Conservation (phyloP, 2,329 filamentous ascomycete genomes). For the Neonectria punicea region DNA sequence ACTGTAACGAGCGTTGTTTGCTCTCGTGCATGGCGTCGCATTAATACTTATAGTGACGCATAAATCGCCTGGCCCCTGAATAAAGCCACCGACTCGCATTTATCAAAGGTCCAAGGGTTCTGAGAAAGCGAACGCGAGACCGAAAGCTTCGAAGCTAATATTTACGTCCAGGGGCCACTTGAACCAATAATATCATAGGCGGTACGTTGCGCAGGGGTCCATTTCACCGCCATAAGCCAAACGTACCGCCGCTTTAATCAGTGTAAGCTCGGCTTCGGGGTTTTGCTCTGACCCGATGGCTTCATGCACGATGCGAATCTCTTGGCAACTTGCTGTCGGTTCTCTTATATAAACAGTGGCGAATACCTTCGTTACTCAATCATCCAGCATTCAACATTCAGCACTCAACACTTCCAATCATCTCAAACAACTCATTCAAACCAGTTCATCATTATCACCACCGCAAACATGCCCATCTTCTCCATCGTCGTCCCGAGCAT, state of each 20-base stretch:
- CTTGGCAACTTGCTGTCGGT: neutral
- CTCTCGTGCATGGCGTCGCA: neutral
- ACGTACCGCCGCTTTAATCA: neutral
- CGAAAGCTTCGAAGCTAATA: neutral
- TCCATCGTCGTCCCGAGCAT: slow-evolving; percentile 20
- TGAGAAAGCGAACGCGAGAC: neutral
- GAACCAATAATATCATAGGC: neutral
- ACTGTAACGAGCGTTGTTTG: no score
- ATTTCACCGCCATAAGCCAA: neutral
- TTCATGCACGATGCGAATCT: neutral
- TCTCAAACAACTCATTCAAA: neutral
- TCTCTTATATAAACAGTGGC: neutral
- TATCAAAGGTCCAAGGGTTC: neutral
- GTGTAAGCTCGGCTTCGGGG: neutral
- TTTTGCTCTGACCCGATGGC: neutral
- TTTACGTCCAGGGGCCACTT: neutral
- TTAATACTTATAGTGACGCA: neutral
- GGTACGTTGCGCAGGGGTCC: neutral
- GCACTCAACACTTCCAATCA: neutral
- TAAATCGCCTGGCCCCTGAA: neutral
- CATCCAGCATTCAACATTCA: neutral
- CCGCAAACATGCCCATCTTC: slow-evolving; percentile 27
- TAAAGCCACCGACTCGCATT: neutral
- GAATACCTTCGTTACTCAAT: neutral
- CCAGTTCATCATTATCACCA: neutral